Base-by-base conservation (phyloP, 2,329 filamentous ascomycete species). In the Chaetomium strumarium region DNA sequence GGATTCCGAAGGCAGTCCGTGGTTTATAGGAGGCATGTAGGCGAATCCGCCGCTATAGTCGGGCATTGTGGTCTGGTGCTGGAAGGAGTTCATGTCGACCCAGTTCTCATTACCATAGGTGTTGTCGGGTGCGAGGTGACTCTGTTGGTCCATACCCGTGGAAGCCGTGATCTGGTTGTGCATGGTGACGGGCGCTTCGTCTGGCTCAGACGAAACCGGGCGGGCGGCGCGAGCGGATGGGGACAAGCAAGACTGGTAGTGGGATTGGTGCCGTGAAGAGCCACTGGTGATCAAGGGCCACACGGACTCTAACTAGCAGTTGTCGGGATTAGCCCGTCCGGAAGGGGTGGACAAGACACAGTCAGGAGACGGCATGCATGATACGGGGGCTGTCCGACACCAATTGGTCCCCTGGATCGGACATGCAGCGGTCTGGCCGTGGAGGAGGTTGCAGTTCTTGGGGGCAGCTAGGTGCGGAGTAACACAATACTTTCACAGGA, bases 31-130 rank as follows among this genome's bases (percentile, higher is more conserved):
- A 50, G 74, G 71, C 58, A 79, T 73, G 68, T 86, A 90, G 30
- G 38, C 63, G 57, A 73, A 83, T 60, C 81, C 81, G 13, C 74
- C 76, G 54, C 76, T 73, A 64, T 88, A 90, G 60, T 88, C 85
- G 38, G 82, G 75, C 70, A 89, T 81, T 20, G 84, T 81, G 52
- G 85, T 86, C 56, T 85, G 81, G 60, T 85, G 80, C 61, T 83
- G 82, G 63, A 88, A 87, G 13, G 82, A 68, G 57, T 71, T 75
- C 63, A 83, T 77, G 62, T 77, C 76, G 44, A 73, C 72, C 81
- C 81, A 83, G 63, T 69, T 71, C 55, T 79, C 74, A 64, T 68
- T 72, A 55, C 68, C 65, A 59, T 71, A 74, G 16, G 68, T 63
- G 55, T 68, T 67, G 57, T 76, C 73, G 55, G 71, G 70, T 51